phyloP scores from a whole-genome alignment of 2,329 filamentous ascomycete genomes.

The Metarhizium humberi region DNA sequence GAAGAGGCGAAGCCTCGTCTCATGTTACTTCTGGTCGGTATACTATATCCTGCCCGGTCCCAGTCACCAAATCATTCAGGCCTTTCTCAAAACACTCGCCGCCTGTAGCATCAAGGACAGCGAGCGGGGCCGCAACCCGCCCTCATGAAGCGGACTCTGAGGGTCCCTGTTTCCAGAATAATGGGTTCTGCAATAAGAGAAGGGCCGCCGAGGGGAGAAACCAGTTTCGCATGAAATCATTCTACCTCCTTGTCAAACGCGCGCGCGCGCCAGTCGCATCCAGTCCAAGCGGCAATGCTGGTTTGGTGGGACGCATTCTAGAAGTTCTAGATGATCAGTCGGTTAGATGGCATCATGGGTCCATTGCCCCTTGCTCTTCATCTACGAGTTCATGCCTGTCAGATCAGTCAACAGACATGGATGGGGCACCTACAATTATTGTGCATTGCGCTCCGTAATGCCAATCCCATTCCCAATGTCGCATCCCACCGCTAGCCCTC shows the following conservation, averaged over 20 bases:
- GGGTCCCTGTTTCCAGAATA: background rate
- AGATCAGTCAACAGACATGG: too few species aligned
- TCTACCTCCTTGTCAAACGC: background rate
- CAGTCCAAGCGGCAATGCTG: background rate
- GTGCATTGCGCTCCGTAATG: too few species aligned
- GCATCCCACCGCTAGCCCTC: background rate
- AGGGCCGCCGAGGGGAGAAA: background rate
- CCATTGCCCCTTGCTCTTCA: background rate
- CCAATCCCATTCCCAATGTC: background rate
- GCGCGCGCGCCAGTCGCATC: background rate
- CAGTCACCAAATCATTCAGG: background rate
- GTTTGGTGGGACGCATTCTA: background rate
- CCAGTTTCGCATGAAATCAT: background rate
- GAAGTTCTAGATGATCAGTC: background rate
- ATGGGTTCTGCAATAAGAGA: background rate
- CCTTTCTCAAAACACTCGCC: background rate
- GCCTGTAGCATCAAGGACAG: background rate
- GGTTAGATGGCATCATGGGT: background rate
- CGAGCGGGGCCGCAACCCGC: background rate
- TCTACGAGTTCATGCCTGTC: background rate
- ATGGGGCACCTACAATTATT: too few species aligned
- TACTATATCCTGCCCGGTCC: background rate
- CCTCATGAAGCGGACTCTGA: background rate
- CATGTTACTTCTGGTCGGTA: too few species aligned
- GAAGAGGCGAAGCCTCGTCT: too few species aligned